Conservation (phyloP, 345 rosid species). For the Cardamine chenopodiifolia region DNA sequence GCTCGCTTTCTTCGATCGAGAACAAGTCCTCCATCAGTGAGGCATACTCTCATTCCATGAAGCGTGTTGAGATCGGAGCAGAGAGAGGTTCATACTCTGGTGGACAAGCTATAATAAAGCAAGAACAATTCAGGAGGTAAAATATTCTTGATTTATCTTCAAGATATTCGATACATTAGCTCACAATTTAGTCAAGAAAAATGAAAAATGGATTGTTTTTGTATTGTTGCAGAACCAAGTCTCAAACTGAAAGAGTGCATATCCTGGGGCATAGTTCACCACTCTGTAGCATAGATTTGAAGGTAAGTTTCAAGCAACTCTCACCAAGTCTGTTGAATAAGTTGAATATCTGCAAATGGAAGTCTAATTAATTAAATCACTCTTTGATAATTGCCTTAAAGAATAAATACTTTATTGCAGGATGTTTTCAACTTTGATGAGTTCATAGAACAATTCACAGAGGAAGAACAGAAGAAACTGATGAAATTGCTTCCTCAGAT, state of each 20-base stretch:
- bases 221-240: constrained; percentile 43
- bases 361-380: not conserved
- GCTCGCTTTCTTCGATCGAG: constrained; percentile 85
- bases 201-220: not conserved
- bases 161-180: not conserved
- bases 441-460: constrained; percentile 64
- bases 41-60: constrained; percentile 60
- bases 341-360: not conserved
- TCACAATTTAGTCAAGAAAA: constrained; percentile 13
- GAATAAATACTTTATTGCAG: constrained; percentile 41
- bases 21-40: constrained; percentile 60
- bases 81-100: constrained; percentile 47
- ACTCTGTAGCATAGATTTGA: constrained; percentile 68
- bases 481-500: constrained; percentile 68
- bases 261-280: constrained; percentile 66
- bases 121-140: constrained; percentile 70
- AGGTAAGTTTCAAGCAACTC: constrained; percentile 52
- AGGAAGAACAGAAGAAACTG: constrained; percentile 80
- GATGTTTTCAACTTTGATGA: constrained; percentile 79
- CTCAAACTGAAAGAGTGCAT: constrained; percentile 61
- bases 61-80: constrained; percentile 45
- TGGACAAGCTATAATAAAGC: constrained; percentile 58
- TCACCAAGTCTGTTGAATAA: not conserved
- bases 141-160: constrained; percentile 2
- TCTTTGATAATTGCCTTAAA: not conserved